A percentile compares a stretch with the other conserved stretches of the same genome.
These are phyloP conservation scores for Aspergillus sclerotialis DNA, from an alignment of 2,329 filamentous ascomycete genomes.

Conservation along the genomic window DNA sequence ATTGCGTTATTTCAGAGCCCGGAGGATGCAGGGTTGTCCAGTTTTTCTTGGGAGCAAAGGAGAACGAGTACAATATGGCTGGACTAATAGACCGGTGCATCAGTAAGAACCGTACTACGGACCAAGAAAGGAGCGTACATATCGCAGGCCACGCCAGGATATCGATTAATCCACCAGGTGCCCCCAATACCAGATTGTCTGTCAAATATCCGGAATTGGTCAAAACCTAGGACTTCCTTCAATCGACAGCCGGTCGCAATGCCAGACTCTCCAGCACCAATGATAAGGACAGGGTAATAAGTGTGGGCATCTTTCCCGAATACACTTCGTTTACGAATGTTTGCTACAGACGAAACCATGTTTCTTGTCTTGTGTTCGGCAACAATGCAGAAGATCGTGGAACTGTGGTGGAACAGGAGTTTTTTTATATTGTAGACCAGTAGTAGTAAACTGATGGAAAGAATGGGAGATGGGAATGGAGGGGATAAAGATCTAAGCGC, in stretches of 20 bases:
- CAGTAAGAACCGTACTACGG: background rate
- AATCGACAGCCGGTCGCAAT: constrained; percentile 56
- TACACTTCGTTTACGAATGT: constrained; percentile 33
- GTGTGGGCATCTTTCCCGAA: constrained; percentile 35
- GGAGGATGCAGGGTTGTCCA: constrained; percentile 46
- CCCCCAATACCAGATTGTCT: constrained; percentile 52
- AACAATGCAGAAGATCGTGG: background rate
- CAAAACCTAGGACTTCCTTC: constrained; percentile 50
- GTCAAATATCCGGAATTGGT: constrained; percentile 57
- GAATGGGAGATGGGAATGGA: no score
- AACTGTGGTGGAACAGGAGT: no score
- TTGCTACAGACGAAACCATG: constrained; percentile 23
- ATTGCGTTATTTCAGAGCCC: constrained; percentile 45
- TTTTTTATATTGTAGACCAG: no score
- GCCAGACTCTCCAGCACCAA: constrained; percentile 57
- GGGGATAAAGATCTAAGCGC: no score
- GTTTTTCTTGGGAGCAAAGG: constrained; percentile 46
- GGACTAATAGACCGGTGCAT: constrained; percentile 34
- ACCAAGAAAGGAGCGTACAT: no score
- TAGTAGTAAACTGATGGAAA: no score
- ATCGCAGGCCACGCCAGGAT: constrained; percentile 54
- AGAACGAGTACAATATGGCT: constrained; percentile 50
- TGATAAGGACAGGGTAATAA: constrained; percentile 47
- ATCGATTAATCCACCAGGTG: constrained; percentile 59
- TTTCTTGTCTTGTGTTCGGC: background rate